Percentiles rank a stretch among this genome's conserved stretches.
Conservation (phyloP, 805 yeast species). For the Candida ponderosae region DNA sequence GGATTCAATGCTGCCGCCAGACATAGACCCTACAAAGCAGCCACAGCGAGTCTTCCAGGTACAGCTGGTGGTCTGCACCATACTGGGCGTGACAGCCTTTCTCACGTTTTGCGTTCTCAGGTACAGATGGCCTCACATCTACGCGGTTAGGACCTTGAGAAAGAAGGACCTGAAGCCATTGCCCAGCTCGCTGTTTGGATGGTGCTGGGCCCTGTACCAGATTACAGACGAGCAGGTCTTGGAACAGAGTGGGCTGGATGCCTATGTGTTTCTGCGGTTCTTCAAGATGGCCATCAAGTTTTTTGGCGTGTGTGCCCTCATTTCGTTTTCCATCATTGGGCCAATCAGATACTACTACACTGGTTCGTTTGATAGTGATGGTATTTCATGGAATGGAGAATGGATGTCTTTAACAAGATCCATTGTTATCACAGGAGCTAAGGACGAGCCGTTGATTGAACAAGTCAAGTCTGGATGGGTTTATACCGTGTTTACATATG, state of each 20-base stretch:
- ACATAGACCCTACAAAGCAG: conserved; percentile 22
- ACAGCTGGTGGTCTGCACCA: conserved; percentile 65
- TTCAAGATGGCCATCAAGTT: conserved; percentile 82
- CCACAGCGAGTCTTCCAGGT: conserved; percentile 60
- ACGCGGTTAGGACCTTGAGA: conserved; percentile 59
- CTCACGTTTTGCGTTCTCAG: conserved; percentile 64
- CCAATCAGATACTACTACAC: conserved; percentile 82
- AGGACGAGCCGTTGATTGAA: conserved; percentile 23
- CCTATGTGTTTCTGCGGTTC: conserved; percentile 83
- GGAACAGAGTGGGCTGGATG: conserved; percentile 90
- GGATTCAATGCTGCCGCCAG: conserved; percentile 15
- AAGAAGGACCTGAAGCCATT: conserved; percentile 24
- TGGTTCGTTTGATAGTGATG: conserved; percentile 66
- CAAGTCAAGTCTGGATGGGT: conserved; percentile 66
- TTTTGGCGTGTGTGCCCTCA: conserved; percentile 54
- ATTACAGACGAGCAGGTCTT: conserved; percentile 76
- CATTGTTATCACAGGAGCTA: conserved; percentile 2
- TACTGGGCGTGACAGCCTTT: conserved; percentile 64
- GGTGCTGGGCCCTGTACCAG: conserved; percentile 64
- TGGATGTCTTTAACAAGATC: neutral
- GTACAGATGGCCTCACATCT: conserved; percentile 71
- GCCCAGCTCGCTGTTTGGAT: conserved; percentile 59
- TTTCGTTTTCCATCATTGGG: conserved; percentile 70
- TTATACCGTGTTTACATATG: conserved; percentile 80
- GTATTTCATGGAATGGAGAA: conserved; percentile 23